phyloP scores from a whole-genome alignment of 768 basidiomycete genomes.

The Leccinum disarticulatum region DNA sequence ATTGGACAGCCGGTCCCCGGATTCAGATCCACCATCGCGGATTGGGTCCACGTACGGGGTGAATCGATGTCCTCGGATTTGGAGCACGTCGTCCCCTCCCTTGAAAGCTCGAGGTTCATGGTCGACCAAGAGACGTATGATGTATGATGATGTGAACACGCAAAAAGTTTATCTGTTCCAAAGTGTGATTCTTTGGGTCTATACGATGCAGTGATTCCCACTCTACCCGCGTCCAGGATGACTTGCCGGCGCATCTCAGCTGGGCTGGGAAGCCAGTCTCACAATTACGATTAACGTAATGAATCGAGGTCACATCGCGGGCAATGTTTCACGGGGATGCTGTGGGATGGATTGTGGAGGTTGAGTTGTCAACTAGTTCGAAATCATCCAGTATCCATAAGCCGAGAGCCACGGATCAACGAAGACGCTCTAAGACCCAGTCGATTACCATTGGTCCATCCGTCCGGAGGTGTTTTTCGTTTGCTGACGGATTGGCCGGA shows the following conservation, averaged over 20 bases:
- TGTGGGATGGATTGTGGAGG: not conserved
- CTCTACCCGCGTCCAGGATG: constrained; percentile 1
- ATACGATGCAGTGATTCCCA: not conserved
- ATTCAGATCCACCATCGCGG: constrained; percentile 1
- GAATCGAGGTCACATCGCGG: not conserved
- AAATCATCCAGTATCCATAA: not conserved
- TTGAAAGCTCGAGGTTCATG: not conserved
- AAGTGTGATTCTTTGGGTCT: not conserved
- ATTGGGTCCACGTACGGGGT: not conserved
- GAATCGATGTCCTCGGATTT: not conserved
- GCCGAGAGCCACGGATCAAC: constrained; percentile 3
- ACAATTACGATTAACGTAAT: constrained; percentile 14
- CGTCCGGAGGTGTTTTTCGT: not conserved
- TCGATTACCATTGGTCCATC: not conserved
- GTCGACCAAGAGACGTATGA: not conserved
- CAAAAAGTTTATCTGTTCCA: constrained; percentile 9
- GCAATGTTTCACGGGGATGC: not conserved
- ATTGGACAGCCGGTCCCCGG: constrained; percentile 4
- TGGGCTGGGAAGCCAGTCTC: not conserved
- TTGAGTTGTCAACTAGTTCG: not conserved
- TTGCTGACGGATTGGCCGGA: not conserved
- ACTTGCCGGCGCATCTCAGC: constrained; percentile 13
- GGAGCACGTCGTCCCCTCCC: not conserved
- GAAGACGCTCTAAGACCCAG: not conserved
- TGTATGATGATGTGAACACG: constrained; percentile 2